Conservation (phyloP, 768 basidiomycete genomes). For the Leccinum disarticulatum region DNA sequence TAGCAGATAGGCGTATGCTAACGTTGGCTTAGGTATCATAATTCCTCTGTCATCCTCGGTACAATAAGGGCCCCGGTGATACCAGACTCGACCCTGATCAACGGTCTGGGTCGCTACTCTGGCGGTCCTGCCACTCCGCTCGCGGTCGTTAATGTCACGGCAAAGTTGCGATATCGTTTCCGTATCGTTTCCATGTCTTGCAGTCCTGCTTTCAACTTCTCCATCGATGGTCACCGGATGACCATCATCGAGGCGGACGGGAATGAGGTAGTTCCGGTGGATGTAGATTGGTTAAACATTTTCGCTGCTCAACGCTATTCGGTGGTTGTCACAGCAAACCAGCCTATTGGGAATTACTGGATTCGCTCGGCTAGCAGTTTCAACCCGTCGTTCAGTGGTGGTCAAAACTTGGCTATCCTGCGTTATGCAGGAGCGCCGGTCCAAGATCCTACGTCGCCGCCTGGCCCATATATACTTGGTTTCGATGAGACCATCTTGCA, state of each 20-base stretch:
- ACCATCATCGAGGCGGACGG: constrained; percentile 57
- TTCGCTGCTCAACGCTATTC: constrained; percentile 44
- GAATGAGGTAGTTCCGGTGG: constrained; percentile 39
- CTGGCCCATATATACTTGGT: constrained; percentile 26
- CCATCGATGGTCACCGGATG: constrained; percentile 47
- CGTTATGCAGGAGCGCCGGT: constrained; percentile 46
- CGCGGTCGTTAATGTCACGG: constrained; percentile 44
- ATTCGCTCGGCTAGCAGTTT: constrained; percentile 39
- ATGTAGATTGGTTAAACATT: constrained; percentile 38
- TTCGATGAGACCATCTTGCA: constrained; percentile 43
- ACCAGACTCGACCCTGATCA: constrained; percentile 49
- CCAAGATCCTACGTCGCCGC: constrained; percentile 42
- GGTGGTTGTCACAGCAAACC: constrained; percentile 45
- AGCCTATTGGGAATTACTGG: constrained; percentile 55
- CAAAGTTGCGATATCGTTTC: constrained; percentile 50
- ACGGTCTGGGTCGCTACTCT: constrained; percentile 48
- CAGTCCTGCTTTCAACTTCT: constrained; percentile 40
- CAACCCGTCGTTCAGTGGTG: constrained; percentile 30
- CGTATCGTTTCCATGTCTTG: constrained; percentile 55
- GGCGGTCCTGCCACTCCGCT: constrained; percentile 42
- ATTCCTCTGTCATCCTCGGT: constrained; percentile 20
- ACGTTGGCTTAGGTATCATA: constrained; percentile 36
- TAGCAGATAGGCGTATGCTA: constrained; percentile 9
- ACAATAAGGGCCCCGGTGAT: not conserved
- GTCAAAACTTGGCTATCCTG: constrained; percentile 51